Conservation (phyloP, 2,329 filamentous ascomycete species). For the Trichoderma sp. region DNA sequence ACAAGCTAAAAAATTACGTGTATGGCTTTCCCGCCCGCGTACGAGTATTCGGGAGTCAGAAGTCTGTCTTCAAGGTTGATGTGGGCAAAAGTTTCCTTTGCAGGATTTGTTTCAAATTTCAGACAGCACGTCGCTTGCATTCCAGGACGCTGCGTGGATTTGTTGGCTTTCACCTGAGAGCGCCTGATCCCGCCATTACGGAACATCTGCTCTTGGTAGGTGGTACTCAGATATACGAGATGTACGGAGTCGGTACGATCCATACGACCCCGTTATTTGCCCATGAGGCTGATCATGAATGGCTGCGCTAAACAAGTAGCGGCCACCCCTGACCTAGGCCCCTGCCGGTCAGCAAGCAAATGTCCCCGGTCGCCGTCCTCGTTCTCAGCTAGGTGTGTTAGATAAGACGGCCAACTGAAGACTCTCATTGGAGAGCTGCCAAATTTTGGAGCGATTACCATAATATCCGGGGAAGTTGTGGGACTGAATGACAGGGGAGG, state of each 20-base stretch:
- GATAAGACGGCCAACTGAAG: not conserved
- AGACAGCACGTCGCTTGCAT: not conserved
- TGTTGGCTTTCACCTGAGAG: not conserved
- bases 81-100: not conserved
- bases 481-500: not conserved
- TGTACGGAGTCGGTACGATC: conserved; percentile 17
- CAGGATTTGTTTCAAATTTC: not conserved
- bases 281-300: not conserved
- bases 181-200: not conserved
- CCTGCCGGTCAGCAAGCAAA: not conserved
- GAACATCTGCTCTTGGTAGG: not conserved
- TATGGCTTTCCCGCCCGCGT: not conserved
- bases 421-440: not conserved
- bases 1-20: not conserved
- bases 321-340: not conserved
- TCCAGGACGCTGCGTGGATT: not conserved
- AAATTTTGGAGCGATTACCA: not conserved
- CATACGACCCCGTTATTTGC: conserved; percentile 9
- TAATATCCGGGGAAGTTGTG: conserved; percentile 18
- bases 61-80: conserved; percentile 15
- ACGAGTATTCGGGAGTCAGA: not conserved
- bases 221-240: conserved; percentile 20
- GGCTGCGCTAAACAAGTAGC: not conserved
- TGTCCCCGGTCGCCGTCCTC: not conserved
- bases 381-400: not conserved